These are phyloP conservation scores for Aspergillus niger DNA, from an alignment of 2,329 filamentous ascomycete species.

Conservation along the genomic window DNA sequence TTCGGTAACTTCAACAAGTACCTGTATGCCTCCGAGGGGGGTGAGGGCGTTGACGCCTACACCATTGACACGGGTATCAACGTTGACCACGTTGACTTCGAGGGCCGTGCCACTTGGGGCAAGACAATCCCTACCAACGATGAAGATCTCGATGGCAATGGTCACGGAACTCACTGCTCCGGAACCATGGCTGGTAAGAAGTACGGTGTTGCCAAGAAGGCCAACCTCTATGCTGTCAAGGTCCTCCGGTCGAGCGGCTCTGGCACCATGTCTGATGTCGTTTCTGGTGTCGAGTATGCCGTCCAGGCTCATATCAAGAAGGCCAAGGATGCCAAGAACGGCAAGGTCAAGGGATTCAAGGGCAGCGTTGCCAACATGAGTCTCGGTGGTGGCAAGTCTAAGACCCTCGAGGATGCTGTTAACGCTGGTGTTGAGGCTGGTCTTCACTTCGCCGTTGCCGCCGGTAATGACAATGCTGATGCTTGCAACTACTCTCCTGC, in stretches of 20 bases:
- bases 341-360: constrained; percentile 96
- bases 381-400: constrained; percentile 95
- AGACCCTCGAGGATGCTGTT: constrained; percentile 85
- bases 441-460: constrained; percentile 96
- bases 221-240: constrained; percentile 95
- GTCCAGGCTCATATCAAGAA: constrained; percentile 76
- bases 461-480: constrained; percentile 97
- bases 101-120: constrained; percentile 92
- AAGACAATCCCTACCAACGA: constrained; percentile 90
- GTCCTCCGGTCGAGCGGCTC: constrained; percentile 96
- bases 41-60: constrained; percentile 97
- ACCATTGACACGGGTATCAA: constrained; percentile 98
- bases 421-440: constrained; percentile 90
- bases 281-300: constrained; percentile 97
- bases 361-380: constrained; percentile 99
- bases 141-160: constrained; percentile 89
- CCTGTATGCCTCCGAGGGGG: constrained; percentile 83
- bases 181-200: constrained; percentile 97
- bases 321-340: constrained; percentile 75
- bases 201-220: constrained; percentile 99
- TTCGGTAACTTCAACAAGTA: constrained; percentile 99
- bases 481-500: constrained; percentile 99
- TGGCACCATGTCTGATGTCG: constrained; percentile 97
- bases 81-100: constrained; percentile 90
- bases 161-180: constrained; percentile 98